Evolutionary conservation across 2,329 filamentous ascomycete genomes (phyloP).

Genomic region (Teratosphaeria gauchensis): DNA sequence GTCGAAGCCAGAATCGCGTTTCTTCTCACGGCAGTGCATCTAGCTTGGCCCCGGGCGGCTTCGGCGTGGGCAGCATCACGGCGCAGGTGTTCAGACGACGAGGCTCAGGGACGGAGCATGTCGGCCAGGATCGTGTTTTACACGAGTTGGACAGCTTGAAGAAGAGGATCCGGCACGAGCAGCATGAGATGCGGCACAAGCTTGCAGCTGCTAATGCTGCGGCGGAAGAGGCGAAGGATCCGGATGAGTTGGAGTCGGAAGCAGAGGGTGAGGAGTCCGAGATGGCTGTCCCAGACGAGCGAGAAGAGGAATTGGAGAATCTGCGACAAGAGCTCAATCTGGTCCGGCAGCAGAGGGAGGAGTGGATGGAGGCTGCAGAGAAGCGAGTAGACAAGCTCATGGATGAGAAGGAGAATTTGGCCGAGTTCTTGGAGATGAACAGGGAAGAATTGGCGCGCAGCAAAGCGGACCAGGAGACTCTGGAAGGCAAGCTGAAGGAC

Average conservation of each 20-base stretch:
- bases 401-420: constrained; percentile 21
- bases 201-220: not conserved
- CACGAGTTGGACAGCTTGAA: constrained; percentile 16
- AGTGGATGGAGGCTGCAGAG: constrained; percentile 27
- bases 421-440: constrained; percentile 9
- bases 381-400: constrained; percentile 23
- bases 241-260: constrained; percentile 15
- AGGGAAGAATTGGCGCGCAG: constrained; percentile 10
- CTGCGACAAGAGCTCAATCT: constrained; percentile 17
- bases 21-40: not conserved
- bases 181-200: constrained; percentile 2
- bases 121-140: constrained; percentile 11
- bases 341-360: constrained; percentile 17
- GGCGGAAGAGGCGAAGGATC: constrained; percentile 11
- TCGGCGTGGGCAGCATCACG: constrained; percentile 8
- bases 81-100: constrained; percentile 14
- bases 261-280: constrained; percentile 7
- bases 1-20: constrained; percentile 6
- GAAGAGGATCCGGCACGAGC: constrained; percentile 11
- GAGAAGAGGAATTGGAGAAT: constrained; percentile 23
- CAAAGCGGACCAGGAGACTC: constrained; percentile 3
- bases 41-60: not conserved
- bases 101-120: constrained; percentile 4
- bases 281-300: constrained; percentile 14
- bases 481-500: constrained; percentile 4